Conservation (phyloP, 225 moss, liverwort and hornwort species). For the Pseudoscleropodium purum region DNA sequence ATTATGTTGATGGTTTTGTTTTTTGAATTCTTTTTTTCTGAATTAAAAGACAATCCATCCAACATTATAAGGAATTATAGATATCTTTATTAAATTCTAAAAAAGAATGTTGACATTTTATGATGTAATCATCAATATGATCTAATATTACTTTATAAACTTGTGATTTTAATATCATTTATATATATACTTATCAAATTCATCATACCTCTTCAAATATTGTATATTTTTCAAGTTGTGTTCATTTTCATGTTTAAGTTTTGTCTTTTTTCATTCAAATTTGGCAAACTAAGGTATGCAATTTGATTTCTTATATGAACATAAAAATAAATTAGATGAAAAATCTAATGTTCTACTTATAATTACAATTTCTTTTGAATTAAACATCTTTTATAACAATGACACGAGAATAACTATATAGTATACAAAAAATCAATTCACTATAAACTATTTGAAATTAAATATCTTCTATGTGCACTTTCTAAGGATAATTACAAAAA, state of each 20-base stretch:
- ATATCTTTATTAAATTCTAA: neutral
- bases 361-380: neutral
- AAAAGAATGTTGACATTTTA: neutral
- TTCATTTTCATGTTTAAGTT: neutral
- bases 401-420: neutral
- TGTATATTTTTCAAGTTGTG: too few species aligned
- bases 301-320: neutral
- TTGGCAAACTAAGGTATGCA: neutral
- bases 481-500: neutral
- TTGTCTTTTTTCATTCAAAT: neutral
- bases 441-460: neutral
- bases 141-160: neutral
- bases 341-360: neutral
- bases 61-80: neutral
- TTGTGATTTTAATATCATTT: neutral
- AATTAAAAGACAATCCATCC: neutral
- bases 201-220: neutral
- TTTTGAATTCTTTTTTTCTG: neutral
- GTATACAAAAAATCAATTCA: neutral
- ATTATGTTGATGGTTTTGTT: neutral
- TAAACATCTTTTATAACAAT: neutral
- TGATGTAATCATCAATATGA: neutral
- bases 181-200: neutral
- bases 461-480: neutral
- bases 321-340: too few species aligned